Evolutionary conservation across 768 basidiomycete genomes (phyloP).

Genomic region (Fistulinella prunicolor): DNA sequence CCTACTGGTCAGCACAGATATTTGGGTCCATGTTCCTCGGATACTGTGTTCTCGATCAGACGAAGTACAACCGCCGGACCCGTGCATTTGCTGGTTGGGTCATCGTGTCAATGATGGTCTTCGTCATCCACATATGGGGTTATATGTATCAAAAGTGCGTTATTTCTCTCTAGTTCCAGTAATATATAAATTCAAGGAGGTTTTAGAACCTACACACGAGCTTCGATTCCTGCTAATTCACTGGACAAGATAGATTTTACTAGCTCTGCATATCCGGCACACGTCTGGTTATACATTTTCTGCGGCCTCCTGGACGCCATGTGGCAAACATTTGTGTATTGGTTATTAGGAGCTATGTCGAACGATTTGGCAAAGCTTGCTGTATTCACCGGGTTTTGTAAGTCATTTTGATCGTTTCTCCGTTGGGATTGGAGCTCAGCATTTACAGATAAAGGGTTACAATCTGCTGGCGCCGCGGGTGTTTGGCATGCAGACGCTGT

Average conservation of each 20-base stretch:
- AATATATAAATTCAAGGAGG: too few relatives aligned
- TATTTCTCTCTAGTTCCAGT: too few relatives aligned
- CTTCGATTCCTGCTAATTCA: too few relatives aligned
- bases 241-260: conserved; percentile 57
- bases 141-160: conserved; percentile 79
- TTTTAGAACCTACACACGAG: too few relatives aligned
- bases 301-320: conserved; percentile 76
- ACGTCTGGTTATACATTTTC: conserved; percentile 63
- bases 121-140: conserved; percentile 71
- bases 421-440: conserved; percentile 2
- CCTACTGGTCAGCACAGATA: conserved; percentile 82
- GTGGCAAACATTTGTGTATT: conserved; percentile 86
- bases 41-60: conserved; percentile 55
- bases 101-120: conserved; percentile 60
- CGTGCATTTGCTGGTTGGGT: conserved; percentile 73
- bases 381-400: conserved; percentile 79
- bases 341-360: conserved; percentile 86
- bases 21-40: conserved; percentile 72
- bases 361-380: conserved; percentile 75
- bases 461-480: conserved; percentile 74
- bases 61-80: conserved; percentile 52
- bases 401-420: conserved; percentile 26
- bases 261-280: conserved; percentile 51
- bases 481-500: conserved; percentile 70
- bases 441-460: conserved; percentile 64